Conservation (phyloP, 495 filamentous ascomycete species). For the Niebla homalea region DNA sequence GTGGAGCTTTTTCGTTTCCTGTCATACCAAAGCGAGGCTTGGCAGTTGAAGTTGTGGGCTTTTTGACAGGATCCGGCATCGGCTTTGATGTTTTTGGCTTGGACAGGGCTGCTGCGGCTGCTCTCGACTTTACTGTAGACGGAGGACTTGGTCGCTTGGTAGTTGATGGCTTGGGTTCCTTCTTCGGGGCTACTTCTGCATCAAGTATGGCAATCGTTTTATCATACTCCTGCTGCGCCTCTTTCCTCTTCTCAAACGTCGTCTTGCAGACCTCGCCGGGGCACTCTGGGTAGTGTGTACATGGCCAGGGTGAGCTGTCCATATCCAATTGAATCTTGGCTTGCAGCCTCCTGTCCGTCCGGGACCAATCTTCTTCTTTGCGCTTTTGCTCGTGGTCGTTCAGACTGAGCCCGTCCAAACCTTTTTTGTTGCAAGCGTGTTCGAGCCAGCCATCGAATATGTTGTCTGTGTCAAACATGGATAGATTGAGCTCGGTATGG, state of each 20-base stretch:
- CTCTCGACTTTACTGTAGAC: slow-evolving; percentile 35
- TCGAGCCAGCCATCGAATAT: slow-evolving; percentile 5
- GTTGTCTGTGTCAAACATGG: slow-evolving; percentile 11
- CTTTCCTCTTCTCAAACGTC: slow-evolving; percentile 7
- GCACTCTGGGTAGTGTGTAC: slow-evolving; percentile 14
- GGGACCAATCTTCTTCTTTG: slow-evolving; percentile 4
- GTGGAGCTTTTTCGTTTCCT: slow-evolving; percentile 26
- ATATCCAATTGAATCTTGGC: slow-evolving; percentile 8
- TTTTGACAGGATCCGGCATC: slow-evolving; percentile 21
- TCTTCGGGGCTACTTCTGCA: slow-evolving; percentile 49
- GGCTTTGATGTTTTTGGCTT: slow-evolving; percentile 20
- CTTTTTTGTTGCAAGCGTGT: slow-evolving; percentile 23
- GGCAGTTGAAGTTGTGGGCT: slow-evolving; percentile 24
- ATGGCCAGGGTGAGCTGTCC: slow-evolving; percentile 9
- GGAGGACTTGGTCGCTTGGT: slow-evolving; percentile 10
- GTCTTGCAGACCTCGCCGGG: slow-evolving; percentile 13
- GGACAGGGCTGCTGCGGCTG: slow-evolving; percentile 44
- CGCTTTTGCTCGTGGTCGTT: slow-evolving; percentile 11
- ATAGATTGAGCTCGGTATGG: slow-evolving; percentile 37
- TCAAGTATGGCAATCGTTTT: slow-evolving; percentile 54
- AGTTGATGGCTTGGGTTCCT: slow-evolving; percentile 17
- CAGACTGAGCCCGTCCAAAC: slow-evolving; percentile 14
- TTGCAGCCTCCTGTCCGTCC: slow-evolving; percentile 7
- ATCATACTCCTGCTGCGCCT: slow-evolving; percentile 25
- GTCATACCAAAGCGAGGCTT: slow-evolving; percentile 26